phyloP scores from a whole-genome alignment of 192 early-diverging fungal species.

The Borealophlyctis nickersoniae region DNA sequence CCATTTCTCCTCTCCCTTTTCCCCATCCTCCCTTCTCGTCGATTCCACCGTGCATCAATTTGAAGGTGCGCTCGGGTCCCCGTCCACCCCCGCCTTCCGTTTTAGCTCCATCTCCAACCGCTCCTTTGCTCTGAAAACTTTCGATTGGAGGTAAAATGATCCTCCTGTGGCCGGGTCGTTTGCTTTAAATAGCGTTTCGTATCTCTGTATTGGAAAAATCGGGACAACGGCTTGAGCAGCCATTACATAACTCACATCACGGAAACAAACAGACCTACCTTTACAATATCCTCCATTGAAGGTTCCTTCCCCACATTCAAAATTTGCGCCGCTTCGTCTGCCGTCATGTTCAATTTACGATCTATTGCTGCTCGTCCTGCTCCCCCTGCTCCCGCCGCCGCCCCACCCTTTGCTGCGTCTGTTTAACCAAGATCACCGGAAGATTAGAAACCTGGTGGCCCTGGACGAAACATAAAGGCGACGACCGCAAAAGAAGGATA shows the following conservation, averaged over 20 bases:
- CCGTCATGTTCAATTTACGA: conserved; percentile 74
- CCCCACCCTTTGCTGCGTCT: conserved; percentile 21
- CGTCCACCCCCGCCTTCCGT: conserved; percentile 29
- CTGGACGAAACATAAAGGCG: too few relatives aligned
- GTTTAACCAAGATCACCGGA: neutral
- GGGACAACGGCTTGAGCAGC: too few relatives aligned
- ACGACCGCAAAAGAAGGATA: neutral
- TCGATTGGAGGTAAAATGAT: conserved; percentile 92
- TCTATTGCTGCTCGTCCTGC: conserved; percentile 18
- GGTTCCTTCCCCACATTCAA: conserved; percentile 78
- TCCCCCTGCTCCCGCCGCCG: conserved; percentile 23
- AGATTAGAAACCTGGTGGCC: too few relatives aligned
- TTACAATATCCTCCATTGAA: conserved; percentile 52
- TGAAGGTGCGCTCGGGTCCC: conserved; percentile 21
- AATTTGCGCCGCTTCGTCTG: conserved; percentile 90
- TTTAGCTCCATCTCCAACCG: conserved; percentile 88
- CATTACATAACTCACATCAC: too few relatives aligned
- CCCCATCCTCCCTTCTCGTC: neutral
- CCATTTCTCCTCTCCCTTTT: too few relatives aligned
- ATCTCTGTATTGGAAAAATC: conserved; percentile 53
- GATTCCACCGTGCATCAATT: conserved; percentile 2
- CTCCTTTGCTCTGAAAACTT: conserved; percentile 90
- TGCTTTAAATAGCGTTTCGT: conserved; percentile 78
- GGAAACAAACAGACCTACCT: too few relatives aligned
- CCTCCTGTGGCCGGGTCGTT: conserved; percentile 87